phyloP scores from a whole-genome alignment of 352 stramenopile species.

The Phytopythium sindhum region DNA sequence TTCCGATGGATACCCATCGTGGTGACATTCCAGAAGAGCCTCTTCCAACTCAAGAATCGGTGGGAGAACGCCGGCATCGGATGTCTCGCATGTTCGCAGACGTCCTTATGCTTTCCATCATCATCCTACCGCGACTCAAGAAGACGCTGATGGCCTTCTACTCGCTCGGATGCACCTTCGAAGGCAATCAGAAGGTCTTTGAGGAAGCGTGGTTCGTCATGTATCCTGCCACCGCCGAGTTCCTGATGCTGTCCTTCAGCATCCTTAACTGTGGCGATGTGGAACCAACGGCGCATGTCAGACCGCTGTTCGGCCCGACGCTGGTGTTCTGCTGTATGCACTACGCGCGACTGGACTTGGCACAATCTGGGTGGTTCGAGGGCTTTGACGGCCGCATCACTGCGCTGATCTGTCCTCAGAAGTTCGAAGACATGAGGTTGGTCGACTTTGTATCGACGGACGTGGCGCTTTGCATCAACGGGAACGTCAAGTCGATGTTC shows the following conservation, averaged over 20 bases:
- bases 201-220: conserved; percentile 27
- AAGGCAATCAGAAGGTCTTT: conserved; percentile 18
- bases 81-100: conserved; percentile 11
- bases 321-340: conserved; percentile 12
- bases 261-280: conserved; percentile 16
- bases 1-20: conserved; percentile 7
- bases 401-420: conserved; percentile 9
- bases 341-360: conserved; percentile 1
- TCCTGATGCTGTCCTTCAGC: conserved; percentile 24
- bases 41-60: not conserved
- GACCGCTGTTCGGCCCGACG: conserved; percentile 8
- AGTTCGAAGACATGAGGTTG: conserved; percentile 9
- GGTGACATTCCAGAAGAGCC: conserved; percentile 9
- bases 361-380: conserved; percentile 8
- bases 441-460: conserved; percentile 18
- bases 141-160: conserved; percentile 24
- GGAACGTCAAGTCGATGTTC: conserved; percentile 15
- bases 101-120: conserved; percentile 14
- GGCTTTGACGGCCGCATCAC: conserved; percentile 13
- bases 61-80: conserved; percentile 15
- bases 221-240: conserved; percentile 27
- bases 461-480: conserved; percentile 18
- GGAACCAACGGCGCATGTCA: not conserved
- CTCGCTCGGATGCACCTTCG: conserved; percentile 16
- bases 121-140: conserved; percentile 18